These are phyloP conservation scores for Papilionanthe hybrid DNA, from an alignment of 116 monocot genomes.

Conservation along the genomic window DNA sequence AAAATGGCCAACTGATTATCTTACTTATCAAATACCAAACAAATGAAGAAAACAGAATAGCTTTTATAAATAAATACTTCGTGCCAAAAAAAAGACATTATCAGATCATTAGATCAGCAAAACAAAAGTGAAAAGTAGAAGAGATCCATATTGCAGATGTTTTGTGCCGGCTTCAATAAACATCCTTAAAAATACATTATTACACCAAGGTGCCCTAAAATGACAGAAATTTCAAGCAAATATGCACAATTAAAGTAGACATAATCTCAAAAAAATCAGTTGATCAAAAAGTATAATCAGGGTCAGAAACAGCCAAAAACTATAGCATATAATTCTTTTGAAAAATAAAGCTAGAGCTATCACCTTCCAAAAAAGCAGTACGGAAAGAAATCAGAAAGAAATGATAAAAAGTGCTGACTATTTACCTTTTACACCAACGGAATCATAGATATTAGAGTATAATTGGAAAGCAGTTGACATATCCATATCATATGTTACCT, in stretches of 20 bases:
- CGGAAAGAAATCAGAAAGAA: not conserved
- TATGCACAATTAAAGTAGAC: too few relatives aligned
- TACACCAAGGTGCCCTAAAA: too few relatives aligned
- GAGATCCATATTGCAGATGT: too few relatives aligned
- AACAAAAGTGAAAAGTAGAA: too few relatives aligned
- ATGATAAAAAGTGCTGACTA: not conserved
- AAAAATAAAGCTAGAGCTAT: too few relatives aligned
- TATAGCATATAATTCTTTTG: too few relatives aligned
- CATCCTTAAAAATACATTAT: too few relatives aligned
- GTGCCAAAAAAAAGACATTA: not conserved
- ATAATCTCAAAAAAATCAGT: too few relatives aligned
- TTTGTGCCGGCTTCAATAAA: too few relatives aligned
- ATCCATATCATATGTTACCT: constrained; percentile 35
- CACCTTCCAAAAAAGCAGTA: not conserved
- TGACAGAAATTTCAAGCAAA: too few relatives aligned
- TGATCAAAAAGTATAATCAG: too few relatives aligned
- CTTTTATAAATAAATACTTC: not conserved
- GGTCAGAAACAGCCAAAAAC: too few relatives aligned
- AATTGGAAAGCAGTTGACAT: not conserved
- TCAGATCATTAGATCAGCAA: not conserved
- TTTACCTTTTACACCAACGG: not conserved
- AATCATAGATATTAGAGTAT: not conserved
- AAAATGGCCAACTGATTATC: not conserved
- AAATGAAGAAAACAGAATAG: not conserved
- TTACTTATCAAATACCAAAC: not conserved